A percentile compares a stretch with the other conserved stretches of the same genome.
phyloP scores from a whole-genome alignment of 2,329 filamentous ascomycete genomes.

The Diplodia scrobiculata region DNA sequence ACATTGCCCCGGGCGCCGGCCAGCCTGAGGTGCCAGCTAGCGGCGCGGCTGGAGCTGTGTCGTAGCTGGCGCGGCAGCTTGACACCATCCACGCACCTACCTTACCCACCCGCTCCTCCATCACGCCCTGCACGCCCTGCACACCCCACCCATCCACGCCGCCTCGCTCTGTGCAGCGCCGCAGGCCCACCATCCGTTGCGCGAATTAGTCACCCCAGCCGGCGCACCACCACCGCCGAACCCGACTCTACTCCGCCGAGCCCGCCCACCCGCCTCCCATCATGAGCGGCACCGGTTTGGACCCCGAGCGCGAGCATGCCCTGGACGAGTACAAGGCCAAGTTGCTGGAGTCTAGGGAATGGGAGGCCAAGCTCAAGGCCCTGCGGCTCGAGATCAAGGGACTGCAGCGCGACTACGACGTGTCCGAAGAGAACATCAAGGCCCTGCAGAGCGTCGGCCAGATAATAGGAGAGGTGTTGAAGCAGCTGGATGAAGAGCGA shows the following conservation, averaged over 20 bases:
- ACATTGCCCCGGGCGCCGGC: conserved; percentile 10
- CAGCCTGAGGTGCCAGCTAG: background rate
- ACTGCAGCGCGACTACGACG: conserved; percentile 89
- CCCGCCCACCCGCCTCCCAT: conserved; percentile 10
- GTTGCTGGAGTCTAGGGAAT: conserved; percentile 89
- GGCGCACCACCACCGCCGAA: conserved; percentile 2
- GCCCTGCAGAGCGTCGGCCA: conserved; percentile 97
- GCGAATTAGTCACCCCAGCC: conserved; percentile 22
- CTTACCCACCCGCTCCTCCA: conserved; percentile 1
- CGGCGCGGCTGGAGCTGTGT: conserved; percentile 7
- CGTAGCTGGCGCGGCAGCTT: conserved; percentile 18
- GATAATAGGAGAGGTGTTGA: conserved; percentile 98
- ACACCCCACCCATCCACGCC: conserved; percentile 10
- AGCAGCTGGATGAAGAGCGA: conserved; percentile 97
- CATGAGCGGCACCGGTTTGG: conserved; percentile 45
- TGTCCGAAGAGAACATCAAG: conserved; percentile 99
- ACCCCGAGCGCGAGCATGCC: conserved; percentile 56
- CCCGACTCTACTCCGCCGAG: conserved; percentile 19
- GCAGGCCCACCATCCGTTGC: conserved; percentile 8
- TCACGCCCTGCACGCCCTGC: background rate
- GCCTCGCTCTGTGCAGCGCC: background rate
- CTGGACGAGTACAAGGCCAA: conserved; percentile 58
- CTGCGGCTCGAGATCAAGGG: conserved; percentile 95
- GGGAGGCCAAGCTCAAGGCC: conserved; percentile 96
- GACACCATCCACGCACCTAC: conserved; percentile 8